phyloP scores from a whole-genome alignment of 352 stramenopile species.

The Thalassiosira hispida region DNA sequence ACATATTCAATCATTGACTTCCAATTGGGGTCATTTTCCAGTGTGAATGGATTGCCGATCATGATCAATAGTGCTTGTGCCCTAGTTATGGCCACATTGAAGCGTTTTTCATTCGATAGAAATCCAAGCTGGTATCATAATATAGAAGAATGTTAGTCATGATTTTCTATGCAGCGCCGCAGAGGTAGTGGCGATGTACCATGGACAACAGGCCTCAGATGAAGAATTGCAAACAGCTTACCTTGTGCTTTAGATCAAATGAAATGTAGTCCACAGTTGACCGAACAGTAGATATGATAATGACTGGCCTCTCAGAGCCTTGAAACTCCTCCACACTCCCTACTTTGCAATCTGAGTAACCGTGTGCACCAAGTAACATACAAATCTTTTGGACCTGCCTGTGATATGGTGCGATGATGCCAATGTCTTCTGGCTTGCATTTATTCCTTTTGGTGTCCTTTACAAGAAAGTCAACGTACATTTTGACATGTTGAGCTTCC shows the following conservation, averaged over 20 bases:
- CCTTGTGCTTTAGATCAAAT: constrained; percentile 69
- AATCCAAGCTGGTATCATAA: constrained; percentile 65
- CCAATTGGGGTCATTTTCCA: constrained; percentile 64
- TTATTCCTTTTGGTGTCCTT: constrained; percentile 48
- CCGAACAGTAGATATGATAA: constrained; percentile 85
- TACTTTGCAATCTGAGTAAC: constrained; percentile 73
- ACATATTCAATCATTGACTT: constrained; percentile 41
- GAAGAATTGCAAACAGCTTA: constrained; percentile 1
- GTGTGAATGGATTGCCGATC: constrained; percentile 82
- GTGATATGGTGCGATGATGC: constrained; percentile 79
- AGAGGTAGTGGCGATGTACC: too few species aligned
- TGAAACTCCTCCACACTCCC: constrained; percentile 86
- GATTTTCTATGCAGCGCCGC: too few species aligned
- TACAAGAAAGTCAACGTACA: constrained; percentile 75
- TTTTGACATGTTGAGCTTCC: constrained; percentile 75
- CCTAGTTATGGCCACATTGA: constrained; percentile 87
- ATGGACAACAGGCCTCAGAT: too few species aligned
- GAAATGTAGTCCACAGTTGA: constrained; percentile 55
- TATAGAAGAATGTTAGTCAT: neutral
- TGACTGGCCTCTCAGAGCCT: constrained; percentile 80
- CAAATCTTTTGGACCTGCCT: constrained; percentile 81
- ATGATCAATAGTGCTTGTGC: constrained; percentile 84
- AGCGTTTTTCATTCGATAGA: constrained; percentile 79
- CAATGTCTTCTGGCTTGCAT: constrained; percentile 80
- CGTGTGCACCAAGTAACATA: constrained; percentile 51